phyloP scores from a whole-genome alignment of 176 grass and related monocot genomes.

The Zoysia pacifica region DNA sequence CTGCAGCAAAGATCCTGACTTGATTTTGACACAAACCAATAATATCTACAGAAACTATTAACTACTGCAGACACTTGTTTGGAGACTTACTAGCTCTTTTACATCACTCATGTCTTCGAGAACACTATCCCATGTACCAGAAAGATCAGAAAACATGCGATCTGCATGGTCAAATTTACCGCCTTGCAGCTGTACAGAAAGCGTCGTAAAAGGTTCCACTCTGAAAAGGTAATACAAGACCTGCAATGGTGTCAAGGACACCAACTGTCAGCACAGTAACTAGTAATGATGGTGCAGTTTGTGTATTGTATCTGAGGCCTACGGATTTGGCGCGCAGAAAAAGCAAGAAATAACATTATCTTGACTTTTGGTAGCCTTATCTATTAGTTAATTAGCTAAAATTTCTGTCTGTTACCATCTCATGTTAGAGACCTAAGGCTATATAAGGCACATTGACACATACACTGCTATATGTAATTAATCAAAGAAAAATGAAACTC shows the following conservation, averaged over 20 bases:
- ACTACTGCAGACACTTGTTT: conserved; percentile 19
- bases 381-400: not conserved
- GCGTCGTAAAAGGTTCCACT: conserved; percentile 95
- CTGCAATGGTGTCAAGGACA: conserved; percentile 55
- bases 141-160: conserved; percentile 92
- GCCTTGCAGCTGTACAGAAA: conserved; percentile 95
- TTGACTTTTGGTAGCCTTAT: not conserved
- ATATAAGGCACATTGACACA: not conserved
- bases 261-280: conserved; percentile 15
- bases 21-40: conserved; percentile 13
- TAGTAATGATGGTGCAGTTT: conserved; percentile 16
- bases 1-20: conserved; percentile 18
- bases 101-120: conserved; percentile 99
- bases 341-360: not conserved
- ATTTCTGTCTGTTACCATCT: not conserved
- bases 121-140: conserved; percentile 93
- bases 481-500: not conserved
- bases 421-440: not conserved
- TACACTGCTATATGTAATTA: not conserved
- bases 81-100: conserved; percentile 92
- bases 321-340: not conserved
- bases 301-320: conserved; percentile 18
- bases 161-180: conserved; percentile 99
- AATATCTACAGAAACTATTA: conserved; percentile 28
- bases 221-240: conserved; percentile 98